Conservation (phyloP, 1,284 basidiomycete species). For the Rhodotorula sp. region DNA sequence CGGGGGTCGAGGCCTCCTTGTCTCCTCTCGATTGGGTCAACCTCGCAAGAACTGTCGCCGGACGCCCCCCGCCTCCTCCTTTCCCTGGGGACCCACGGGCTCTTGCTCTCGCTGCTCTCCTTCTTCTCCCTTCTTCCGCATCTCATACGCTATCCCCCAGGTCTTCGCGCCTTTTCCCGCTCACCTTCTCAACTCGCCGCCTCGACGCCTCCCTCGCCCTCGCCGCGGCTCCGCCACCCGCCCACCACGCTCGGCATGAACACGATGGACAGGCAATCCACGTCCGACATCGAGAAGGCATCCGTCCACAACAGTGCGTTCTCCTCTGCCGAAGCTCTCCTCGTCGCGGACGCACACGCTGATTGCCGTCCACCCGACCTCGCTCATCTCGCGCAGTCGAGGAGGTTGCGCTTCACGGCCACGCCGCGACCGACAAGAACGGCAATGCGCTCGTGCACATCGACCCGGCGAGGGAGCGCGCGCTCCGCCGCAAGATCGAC, state of each 20-base stretch:
- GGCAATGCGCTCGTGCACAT: constrained; percentile 43
- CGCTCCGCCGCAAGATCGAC: constrained; percentile 44
- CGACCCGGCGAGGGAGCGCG: constrained; percentile 46
- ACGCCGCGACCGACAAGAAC: constrained; percentile 37
- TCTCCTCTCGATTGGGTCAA: too few relatives aligned
- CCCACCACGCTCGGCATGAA: not conserved
- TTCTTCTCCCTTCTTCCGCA: not conserved
- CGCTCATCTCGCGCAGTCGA: constrained; percentile 15
- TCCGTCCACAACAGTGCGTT: constrained; percentile 3
- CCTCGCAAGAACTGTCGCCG: too few relatives aligned
- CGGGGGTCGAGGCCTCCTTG: too few relatives aligned
- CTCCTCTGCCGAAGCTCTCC: not conserved
- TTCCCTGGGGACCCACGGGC: not conserved
- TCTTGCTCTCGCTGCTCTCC: not conserved
- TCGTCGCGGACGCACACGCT: not conserved
- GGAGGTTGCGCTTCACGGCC: constrained; percentile 30
- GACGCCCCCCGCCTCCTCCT: not conserved
- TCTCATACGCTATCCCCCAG: not conserved
- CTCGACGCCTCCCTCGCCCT: not conserved
- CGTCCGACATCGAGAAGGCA: constrained; percentile 6
- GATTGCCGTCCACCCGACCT: not conserved
- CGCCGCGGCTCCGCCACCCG: not conserved
- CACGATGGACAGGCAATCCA: not conserved
- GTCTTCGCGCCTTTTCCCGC: not conserved
- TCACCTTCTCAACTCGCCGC: not conserved